Evolutionary conservation across 345 rosid genomes (phyloP), one percentile per base, ranked within the genome.

Genomic region (Syzygium oleosum): DNA sequence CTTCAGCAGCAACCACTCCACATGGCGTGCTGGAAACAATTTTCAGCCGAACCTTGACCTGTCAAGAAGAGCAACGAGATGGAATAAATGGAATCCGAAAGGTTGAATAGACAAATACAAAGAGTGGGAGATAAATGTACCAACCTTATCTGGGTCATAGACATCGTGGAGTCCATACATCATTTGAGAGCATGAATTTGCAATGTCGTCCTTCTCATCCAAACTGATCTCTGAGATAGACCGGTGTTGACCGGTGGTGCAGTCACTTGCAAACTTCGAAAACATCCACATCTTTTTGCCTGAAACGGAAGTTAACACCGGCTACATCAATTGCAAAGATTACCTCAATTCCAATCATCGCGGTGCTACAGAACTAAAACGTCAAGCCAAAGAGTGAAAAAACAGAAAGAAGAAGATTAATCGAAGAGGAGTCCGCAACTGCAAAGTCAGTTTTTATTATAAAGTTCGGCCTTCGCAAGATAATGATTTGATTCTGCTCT

Each of bases 131-230:
- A 34, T 25, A 19, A 23, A 86, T 15, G 46, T 52, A 87, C 90
- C 80, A 86, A 94, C 99, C 95, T 98, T 95, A 80, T 94, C 95
- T 85, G 98, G 95, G 90, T 98, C 99, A 89, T 96, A 98, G 92
- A 96, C 95, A 90, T 96, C 94, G 55, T 95, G 95, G 77, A 98
- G 95, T 91, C 97, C 96, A 53, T 92, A 94, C 91, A 98, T 95
- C 98, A 98, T 93, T 86, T 96, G 98, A 78, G 98, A 96, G 94
- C 98, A 98, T 11, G 96, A 94, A 86, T 93, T 99, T 41, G 93
- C 91, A 83, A 98, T 94, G 90, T 96, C 98, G 86, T 92, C 94
- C 91, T 93, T 96, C 91, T 91, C 89, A 88, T 98, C 98, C 5
- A 91, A 92, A 91, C 91, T 91, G 29, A 96, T 93, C 90, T 95